Evolutionary conservation across 768 basidiomycete genomes (phyloP).

Genomic region (Suillus tomentosus): DNA sequence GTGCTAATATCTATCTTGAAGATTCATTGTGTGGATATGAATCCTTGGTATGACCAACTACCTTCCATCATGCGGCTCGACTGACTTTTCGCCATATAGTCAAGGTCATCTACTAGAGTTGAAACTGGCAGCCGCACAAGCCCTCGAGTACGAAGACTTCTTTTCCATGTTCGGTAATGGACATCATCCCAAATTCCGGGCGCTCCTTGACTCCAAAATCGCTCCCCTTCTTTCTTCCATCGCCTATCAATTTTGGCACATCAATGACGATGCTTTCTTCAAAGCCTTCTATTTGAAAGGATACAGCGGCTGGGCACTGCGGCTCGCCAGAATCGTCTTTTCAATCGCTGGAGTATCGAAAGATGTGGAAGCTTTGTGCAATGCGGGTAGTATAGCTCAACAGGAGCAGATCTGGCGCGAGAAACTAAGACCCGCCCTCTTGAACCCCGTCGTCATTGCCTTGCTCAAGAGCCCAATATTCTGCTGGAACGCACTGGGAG

Average conservation of each 20-base stretch:
- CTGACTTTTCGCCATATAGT: constrained; percentile 30
- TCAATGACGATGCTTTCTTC: constrained; percentile 51
- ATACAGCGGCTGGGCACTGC: constrained; percentile 68
- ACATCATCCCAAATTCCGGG: constrained; percentile 56
- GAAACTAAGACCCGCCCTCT: constrained; percentile 60
- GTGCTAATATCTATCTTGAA: constrained; percentile 18
- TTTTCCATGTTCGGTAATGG: constrained; percentile 71
- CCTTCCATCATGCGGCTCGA: background rate
- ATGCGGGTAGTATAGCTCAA: constrained; percentile 51
- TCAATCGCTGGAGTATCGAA: constrained; percentile 55
- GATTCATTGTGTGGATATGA: constrained; percentile 77
- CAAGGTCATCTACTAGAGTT: constrained; percentile 81
- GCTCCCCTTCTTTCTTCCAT: constrained; percentile 69
- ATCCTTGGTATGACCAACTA: constrained; percentile 48
- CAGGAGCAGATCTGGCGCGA: constrained; percentile 65
- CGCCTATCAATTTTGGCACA: constrained; percentile 78
- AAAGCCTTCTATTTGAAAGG: constrained; percentile 68
- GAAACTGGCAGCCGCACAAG: constrained; percentile 67
- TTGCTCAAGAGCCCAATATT: constrained; percentile 46
- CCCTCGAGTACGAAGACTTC: constrained; percentile 60
- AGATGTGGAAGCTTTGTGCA: constrained; percentile 58
- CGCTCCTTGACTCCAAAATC: constrained; percentile 58
- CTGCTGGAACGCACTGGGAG: constrained; percentile 81
- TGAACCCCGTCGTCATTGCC: constrained; percentile 58
- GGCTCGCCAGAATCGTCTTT: constrained; percentile 61